Conservation (phyloP, 495 filamentous ascomycete genomes). For the Rusavskia elegans region DNA sequence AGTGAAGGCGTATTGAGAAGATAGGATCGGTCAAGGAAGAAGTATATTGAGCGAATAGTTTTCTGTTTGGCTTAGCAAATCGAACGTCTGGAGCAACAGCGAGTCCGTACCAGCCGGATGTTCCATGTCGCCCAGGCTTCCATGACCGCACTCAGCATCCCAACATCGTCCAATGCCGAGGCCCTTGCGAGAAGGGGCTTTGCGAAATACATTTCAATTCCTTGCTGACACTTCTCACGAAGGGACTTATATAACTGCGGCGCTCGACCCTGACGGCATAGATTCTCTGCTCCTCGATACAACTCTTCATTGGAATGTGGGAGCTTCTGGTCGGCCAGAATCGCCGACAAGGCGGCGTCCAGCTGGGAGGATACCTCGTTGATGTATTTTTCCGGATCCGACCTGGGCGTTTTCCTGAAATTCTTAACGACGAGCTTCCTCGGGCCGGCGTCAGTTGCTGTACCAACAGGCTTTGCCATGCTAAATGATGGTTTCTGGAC, state of each 20-base stretch:
- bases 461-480: constrained; percentile 16
- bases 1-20: constrained; percentile 48
- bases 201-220: constrained; percentile 42
- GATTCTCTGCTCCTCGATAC: constrained; percentile 78
- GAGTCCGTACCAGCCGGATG: constrained; percentile 44
- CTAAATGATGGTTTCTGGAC: constrained; percentile 16
- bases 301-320: constrained; percentile 64
- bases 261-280: constrained; percentile 63
- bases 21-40: constrained; percentile 81
- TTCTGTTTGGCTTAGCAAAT: constrained; percentile 27
- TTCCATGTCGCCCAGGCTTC: constrained; percentile 68
- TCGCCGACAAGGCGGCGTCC: constrained; percentile 49
- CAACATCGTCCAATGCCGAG: constrained; percentile 36
- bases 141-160: constrained; percentile 47
- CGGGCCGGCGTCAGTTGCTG: constrained; percentile 18
- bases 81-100: not conserved
- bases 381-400: constrained; percentile 56
- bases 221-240: constrained; percentile 41
- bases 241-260: constrained; percentile 46
- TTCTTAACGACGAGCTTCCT: constrained; percentile 83
- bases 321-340: constrained; percentile 49
- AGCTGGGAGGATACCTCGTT: constrained; percentile 54
- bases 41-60: constrained; percentile 71
- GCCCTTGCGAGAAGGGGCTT: constrained; percentile 33
- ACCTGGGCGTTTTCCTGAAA: constrained; percentile 40